Base-by-base conservation (phyloP, 331 rosid genomes). In the Quercus phellos region DNA sequence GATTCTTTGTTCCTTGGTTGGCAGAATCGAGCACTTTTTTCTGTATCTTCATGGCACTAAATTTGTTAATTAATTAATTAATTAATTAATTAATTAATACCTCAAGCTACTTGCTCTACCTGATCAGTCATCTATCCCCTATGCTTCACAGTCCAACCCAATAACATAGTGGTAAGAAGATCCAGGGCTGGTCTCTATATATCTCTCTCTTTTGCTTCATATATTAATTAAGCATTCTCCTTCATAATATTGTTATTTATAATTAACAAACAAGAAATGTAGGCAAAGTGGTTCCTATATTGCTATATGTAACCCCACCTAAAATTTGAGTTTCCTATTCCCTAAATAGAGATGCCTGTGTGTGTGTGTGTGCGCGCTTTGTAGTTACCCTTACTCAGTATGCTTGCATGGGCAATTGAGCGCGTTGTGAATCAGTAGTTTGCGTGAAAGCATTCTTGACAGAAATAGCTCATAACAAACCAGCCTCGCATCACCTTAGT, bases 41-140 rank as follows among this genome's bases (percentile, higher is more conserved):
- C 89, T 18, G 86, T 88, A 30, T 88, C 91, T 73, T 88, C 89
- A 34, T 88, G 91, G 91, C 84, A 81, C 55, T 85, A 72, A 35
- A 14, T 46, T 46, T 12, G 0, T 42, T 42, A 21, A 51, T 51
- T 21, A 35, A 14, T 46, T 46, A 35, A 51, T 46, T 46, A 35
- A 51, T 56, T 21, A 35, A 14, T 46, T 46, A 35, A 51, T 46
- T 46, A 35, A 51, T 51, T 21, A 12, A 35, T 56, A 16, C 11
- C 26, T 5, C 17, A 19, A 58, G 64, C 64, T 46, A 46, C n/a
- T 60, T 14, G 22, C 26, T 18, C 46, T 14, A 14, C 16, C 51
- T 10, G 53, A 12, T 46, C 53, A 3, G 16, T 46, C 53, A 12
- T 46, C 14, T 9, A 12, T 46, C 16, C 51, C 51, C 16, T 46